Evolutionary conservation across 306 rosid genomes (phyloP).

Genomic region (Echinosophora koreensis): DNA sequence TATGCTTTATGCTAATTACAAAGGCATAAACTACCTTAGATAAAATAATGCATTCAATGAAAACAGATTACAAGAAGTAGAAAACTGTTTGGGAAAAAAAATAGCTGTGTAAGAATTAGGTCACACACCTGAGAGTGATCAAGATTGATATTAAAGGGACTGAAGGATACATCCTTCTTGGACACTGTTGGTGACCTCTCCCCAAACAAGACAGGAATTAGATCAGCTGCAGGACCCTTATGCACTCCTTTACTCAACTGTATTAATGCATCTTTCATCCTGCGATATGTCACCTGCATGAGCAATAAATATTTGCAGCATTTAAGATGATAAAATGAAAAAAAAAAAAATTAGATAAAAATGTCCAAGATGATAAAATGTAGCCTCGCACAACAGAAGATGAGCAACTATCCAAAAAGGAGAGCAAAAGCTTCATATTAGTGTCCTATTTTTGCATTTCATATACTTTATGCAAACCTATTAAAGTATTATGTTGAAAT

Average conservation of each 20-base stretch:
- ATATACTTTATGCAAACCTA: conserved; percentile 31
- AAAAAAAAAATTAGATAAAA: conserved; percentile 17
- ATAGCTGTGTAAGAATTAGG: conserved; percentile 30
- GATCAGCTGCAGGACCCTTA: conserved; percentile 94
- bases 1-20: conserved; percentile 1
- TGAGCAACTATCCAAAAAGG: conserved; percentile 18
- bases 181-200: conserved; percentile 81
- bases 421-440: conserved; percentile 35
- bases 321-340: conserved; percentile 34
- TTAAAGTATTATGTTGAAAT: conserved; percentile 3
- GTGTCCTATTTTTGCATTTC: conserved; percentile 28
- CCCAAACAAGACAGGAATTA: conserved; percentile 87
- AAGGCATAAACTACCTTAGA: conserved; percentile 25
- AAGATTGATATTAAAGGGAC: conserved; percentile 74
- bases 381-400: conserved; percentile 11
- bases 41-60: conserved; percentile 29
- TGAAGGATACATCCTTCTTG: conserved; percentile 78
- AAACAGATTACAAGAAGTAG: conserved; percentile 13
- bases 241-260: conserved; percentile 96
- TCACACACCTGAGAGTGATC: conserved; percentile 91
- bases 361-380: background rate
- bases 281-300: conserved; percentile 86
- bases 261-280: conserved; percentile 94
- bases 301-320: conserved; percentile 41
- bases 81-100: background rate